Base-by-base conservation (phyloP, 2,329 filamentous ascomycete genomes). In the Clonostachys rosea region DNA sequence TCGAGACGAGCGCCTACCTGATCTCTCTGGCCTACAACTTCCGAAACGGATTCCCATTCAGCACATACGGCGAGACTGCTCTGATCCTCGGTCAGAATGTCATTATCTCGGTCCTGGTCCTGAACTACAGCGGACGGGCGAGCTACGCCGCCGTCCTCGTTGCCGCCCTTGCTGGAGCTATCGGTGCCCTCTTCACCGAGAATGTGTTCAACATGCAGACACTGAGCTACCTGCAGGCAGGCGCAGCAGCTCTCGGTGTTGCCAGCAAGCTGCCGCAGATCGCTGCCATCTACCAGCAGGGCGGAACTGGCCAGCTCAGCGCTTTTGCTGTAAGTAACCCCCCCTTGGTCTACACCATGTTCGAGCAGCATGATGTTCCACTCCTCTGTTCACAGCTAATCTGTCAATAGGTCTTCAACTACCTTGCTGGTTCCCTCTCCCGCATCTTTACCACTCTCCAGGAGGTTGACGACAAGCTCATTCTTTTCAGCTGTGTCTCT, bases 381-480 rank as follows among this genome's bases (percentile, higher is more conserved):
- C 11, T 17, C n/a, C 42, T 14, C 10, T 30, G 11, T 18, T n/a
- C 33, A n/a, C n/a, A n/a, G 36, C 36, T 39, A 39, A 39, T 39
- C 17, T n/a, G 13, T 39, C n/a, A 40, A 10, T 33, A 96, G 91
- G 91, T 99, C 57, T 96, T 99, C 80, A 97, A 96, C 76, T 99
- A 96, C 70, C 89, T 99, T 59, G 77, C 85, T 57, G 94, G 95
- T 37, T 96, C 91, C 40, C 81, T 97, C 49, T 89, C 90, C 24
- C 88, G 94, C 63, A 95, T 99, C 72, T 99, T 96, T 70, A 99
- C 94, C 34, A 99, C 95, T 9, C 75, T 99, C 49, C 91, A 97
- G 63, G 94, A 99, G 74, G 94, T 99, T 50, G 88, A 95, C 65
- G 94, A 99, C 69, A 91, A 91, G 70, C 78, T 97, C 49, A 97